A percentile compares a stretch with the other conserved stretches of the same genome.
phyloP scores from a whole-genome alignment of 352 stramenopile species.

The Phytopythium oedochilum region DNA sequence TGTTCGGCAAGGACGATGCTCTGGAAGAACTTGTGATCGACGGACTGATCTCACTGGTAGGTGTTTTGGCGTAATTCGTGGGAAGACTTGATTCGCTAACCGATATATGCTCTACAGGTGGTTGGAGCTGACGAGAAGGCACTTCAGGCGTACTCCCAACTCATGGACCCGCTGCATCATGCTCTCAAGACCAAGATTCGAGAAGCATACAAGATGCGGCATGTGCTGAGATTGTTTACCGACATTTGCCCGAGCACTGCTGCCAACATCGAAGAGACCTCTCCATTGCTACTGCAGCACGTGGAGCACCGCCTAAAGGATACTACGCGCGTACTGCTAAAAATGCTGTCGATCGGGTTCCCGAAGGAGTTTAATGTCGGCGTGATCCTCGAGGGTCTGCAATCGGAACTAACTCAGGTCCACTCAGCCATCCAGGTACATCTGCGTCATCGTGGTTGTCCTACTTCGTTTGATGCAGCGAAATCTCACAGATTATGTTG shows the following conservation, averaged over 20 bases:
- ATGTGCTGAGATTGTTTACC: constrained; percentile 69
- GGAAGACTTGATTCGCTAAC: no score
- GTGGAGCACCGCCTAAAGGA: constrained; percentile 78
- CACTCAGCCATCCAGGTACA: constrained; percentile 70
- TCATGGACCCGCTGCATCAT: constrained; percentile 58
- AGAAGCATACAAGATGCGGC: constrained; percentile 70
- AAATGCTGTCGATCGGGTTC: constrained; percentile 76
- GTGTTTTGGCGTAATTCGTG: background rate
- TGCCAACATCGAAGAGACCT: constrained; percentile 70
- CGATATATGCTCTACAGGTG: no score
- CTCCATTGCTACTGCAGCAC: constrained; percentile 68
- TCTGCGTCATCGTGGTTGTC: no score
- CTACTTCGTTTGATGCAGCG: background rate
- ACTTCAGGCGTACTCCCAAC: constrained; percentile 44
- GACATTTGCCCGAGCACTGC: constrained; percentile 68
- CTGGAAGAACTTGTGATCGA: constrained; percentile 74
- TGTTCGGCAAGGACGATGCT: constrained; percentile 59
- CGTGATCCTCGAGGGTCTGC: constrained; percentile 75
- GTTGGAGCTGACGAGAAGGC: constrained; percentile 46
- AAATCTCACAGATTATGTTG: background rate
- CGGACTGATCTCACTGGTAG: constrained; percentile 52
- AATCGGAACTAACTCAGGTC: constrained; percentile 68
- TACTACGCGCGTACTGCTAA: constrained; percentile 64
- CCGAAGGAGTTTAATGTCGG: constrained; percentile 78
- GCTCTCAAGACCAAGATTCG: constrained; percentile 66